Evolutionary conservation across 768 basidiomycete genomes (phyloP), one percentile per base, ranked within the genome.

Genomic region (Tricholoma flavovirens): DNA sequence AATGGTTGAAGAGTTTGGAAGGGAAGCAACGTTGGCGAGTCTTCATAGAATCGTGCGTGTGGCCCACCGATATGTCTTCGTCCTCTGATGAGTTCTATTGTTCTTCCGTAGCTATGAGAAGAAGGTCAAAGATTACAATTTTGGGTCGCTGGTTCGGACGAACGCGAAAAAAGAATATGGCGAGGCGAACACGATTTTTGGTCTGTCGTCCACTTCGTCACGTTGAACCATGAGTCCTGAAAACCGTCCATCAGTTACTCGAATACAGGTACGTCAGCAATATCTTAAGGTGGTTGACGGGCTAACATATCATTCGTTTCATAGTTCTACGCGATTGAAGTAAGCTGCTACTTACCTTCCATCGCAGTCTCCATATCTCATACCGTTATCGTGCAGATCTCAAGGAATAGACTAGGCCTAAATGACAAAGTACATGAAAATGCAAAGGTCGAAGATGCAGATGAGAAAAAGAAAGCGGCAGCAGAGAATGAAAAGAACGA

Each of bases 171-270:
- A 82, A 55, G 93, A 95, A 67, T 99, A 98, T 70, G 84, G 82
- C 10, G 89, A 98, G 76, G 81, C 77, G 30, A 99, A 98, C 74
- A 90, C 93, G 5, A 96, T 98, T 60, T 94, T 99, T 66, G 95
- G 94, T 90, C 66, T 17, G 81, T n/a, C 26, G 14, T 3, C 7
- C 26, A 17, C 26, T n/a, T n/a, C 14, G 7, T 17, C 29, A 10
- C 24, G 12, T 24, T 29, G 29, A n/a, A 17, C 22, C 7, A n/a
- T 15, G 29, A 49, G n/a, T 30, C 6, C 46, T 49, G 24, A 29
- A 17, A 8, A 9, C 15, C 8, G 5, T 29, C 14, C 15, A 9
- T 48, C 30, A 86, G 86, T 86, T 30, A 86, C 83, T 43, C 80
- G 86, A 63, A 85, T 87, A 78, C 86, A 86, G 76, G 83, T 83